Evolutionary conservation across 2,329 filamentous ascomycete species (phyloP).

Genomic region (Incumbomyces delicatus): DNA sequence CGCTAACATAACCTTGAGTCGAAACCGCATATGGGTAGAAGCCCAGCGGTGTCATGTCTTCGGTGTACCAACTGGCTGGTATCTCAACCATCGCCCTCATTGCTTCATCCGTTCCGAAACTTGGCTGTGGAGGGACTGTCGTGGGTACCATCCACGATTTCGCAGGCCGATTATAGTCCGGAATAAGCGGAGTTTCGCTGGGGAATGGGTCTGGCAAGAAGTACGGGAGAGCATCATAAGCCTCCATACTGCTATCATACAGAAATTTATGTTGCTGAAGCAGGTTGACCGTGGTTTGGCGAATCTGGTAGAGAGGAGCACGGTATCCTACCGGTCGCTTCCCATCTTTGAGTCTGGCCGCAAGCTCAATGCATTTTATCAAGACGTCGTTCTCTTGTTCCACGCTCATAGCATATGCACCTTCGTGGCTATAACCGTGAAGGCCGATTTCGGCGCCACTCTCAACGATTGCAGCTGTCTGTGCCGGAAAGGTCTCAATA

Average conservation of each 20-base stretch:
- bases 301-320: slow-evolving; percentile 43
- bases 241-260: slow-evolving; percentile 43
- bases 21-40: slow-evolving; percentile 38
- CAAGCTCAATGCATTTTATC: slow-evolving; percentile 38
- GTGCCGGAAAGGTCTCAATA: slow-evolving; percentile 46
- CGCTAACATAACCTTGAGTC: slow-evolving; percentile 49
- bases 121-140: slow-evolving; percentile 15
- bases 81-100: slow-evolving; percentile 30
- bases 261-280: slow-evolving; percentile 41
- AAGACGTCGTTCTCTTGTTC: slow-evolving; percentile 43
- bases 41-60: slow-evolving; percentile 38
- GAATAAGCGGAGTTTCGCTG: slow-evolving; percentile 27
- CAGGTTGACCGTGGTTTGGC: slow-evolving; percentile 39
- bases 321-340: slow-evolving; percentile 41
- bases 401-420: slow-evolving; percentile 31
- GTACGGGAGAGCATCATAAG: slow-evolving; percentile 43
- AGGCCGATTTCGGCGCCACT: slow-evolving; percentile 36
- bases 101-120: slow-evolving; percentile 17
- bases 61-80: slow-evolving; percentile 38
- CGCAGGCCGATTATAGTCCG: slow-evolving; percentile 33
- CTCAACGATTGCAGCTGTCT: slow-evolving; percentile 41
- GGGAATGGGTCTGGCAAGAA: slow-evolving; percentile 31
- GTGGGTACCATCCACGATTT: slow-evolving; percentile 38
- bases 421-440: slow-evolving; percentile 34
- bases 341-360: slow-evolving; percentile 32